Conservation (phyloP, 2,329 filamentous ascomycete genomes). For the Mycosphaerella sp. region DNA sequence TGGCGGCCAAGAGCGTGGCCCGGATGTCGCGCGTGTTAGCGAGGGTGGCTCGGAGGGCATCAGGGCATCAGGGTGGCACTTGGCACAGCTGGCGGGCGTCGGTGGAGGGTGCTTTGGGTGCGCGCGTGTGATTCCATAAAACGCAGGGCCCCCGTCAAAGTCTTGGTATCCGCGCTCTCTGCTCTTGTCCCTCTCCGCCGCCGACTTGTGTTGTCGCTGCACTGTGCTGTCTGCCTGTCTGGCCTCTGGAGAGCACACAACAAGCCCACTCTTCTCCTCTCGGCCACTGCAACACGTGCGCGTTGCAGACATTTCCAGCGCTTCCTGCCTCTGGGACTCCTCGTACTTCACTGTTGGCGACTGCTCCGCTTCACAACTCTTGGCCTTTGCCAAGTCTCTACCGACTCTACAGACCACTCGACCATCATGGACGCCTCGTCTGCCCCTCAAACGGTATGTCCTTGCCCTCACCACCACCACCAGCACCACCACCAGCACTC, state of each 20-base stretch:
- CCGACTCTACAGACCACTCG: background rate
- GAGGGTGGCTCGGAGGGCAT: constrained; percentile 2
- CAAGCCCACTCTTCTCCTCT: background rate
- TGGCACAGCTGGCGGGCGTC: constrained; percentile 1
- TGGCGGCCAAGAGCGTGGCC: constrained; percentile 8
- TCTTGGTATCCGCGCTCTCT: constrained; percentile 8
- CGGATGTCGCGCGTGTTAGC: background rate
- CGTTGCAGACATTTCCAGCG: background rate
- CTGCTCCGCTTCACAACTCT: background rate
- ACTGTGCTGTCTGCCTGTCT: too few species aligned
- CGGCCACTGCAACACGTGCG: background rate
- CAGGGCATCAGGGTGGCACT: background rate
- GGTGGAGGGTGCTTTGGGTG: too few species aligned
- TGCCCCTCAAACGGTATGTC: constrained; percentile 2
- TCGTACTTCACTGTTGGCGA: background rate
- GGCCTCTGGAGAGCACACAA: too few species aligned
- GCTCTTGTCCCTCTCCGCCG: constrained; percentile 2
- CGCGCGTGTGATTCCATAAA: constrained; percentile 1
- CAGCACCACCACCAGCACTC: background rate
- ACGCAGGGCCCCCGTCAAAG: constrained; percentile 2
- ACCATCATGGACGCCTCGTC: constrained; percentile 2
- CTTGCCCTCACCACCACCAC: background rate
- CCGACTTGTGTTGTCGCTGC: background rate
- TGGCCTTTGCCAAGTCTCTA: constrained; percentile 10
- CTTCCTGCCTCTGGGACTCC: background rate